Percentiles rank a stretch among this genome's conserved stretches.
Evolutionary conservation across 1,284 basidiomycete species (phyloP).

Genomic region (Microbotryomycetes sp.): DNA sequence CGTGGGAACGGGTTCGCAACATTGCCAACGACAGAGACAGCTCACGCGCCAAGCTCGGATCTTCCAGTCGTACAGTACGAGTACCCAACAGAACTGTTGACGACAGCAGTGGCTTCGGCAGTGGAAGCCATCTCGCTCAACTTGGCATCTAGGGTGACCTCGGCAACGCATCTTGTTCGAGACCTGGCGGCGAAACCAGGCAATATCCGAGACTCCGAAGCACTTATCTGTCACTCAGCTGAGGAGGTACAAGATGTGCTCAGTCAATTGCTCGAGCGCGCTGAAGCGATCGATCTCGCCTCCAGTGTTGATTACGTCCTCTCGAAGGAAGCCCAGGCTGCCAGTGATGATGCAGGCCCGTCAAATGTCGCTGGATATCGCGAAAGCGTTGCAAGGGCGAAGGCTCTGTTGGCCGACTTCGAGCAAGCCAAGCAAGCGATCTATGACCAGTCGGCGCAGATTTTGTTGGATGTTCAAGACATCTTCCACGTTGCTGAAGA

Average conservation of each 20-base stretch:
- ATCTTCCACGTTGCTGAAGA: not conserved
- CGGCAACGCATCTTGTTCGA: not conserved
- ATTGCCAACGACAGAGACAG: constrained; percentile 26
- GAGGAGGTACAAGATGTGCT: constrained; percentile 21
- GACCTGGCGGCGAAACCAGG: not conserved
- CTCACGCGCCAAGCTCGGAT: not conserved
- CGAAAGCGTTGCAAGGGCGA: constrained; percentile 54
- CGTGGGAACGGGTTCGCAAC: constrained; percentile 42
- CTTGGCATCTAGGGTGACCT: not conserved
- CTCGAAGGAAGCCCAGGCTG: constrained; percentile 1
- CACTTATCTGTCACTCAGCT: constrained; percentile 1
- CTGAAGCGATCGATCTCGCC: constrained; percentile 65
- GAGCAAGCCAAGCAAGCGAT: constrained; percentile 62
- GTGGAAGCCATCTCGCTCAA: not conserved
- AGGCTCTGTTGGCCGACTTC: constrained; percentile 58
- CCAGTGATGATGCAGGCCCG: constrained; percentile 4
- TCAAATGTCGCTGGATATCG: constrained; percentile 8
- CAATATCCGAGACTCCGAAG: not conserved
- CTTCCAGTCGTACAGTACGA: constrained; percentile 4
- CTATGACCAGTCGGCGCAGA: constrained; percentile 57
- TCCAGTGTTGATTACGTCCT: constrained; percentile 57
- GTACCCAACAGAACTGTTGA: constrained; percentile 15
- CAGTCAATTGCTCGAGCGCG: constrained; percentile 51
- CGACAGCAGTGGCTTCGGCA: constrained; percentile 8
- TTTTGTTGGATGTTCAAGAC: constrained; percentile 49